These are phyloP conservation scores for Beauveria brongniartii DNA, from an alignment of 2,329 filamentous ascomycete species.

Conservation along the genomic window DNA sequence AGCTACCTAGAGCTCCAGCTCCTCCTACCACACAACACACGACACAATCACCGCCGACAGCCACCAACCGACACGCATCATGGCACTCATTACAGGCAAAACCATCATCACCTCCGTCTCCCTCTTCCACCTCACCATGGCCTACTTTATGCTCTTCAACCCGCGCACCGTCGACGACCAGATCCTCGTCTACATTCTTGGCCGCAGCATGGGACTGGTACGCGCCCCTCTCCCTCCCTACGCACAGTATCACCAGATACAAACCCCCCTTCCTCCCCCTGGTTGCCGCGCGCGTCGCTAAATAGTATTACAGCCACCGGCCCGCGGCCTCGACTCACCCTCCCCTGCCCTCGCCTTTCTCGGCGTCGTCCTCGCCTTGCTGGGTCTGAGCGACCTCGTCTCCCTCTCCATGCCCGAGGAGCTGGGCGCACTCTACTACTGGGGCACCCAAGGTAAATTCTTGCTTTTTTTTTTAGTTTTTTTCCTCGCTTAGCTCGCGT, in stretches of 20 bases:
- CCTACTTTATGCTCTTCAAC: slow-evolving; percentile 72
- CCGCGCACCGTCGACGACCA: slow-evolving; percentile 69
- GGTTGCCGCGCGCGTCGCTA: neutral
- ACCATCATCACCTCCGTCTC: slow-evolving; percentile 75
- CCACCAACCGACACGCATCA: slow-evolving; percentile 26
- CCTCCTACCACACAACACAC: neutral
- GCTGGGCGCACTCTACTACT: slow-evolving; percentile 53
- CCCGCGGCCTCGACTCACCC: slow-evolving; percentile 58
- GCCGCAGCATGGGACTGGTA: slow-evolving; percentile 78
- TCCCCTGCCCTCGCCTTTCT: slow-evolving; percentile 68
- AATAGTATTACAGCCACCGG: slow-evolving; percentile 44
- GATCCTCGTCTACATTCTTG: slow-evolving; percentile 70
- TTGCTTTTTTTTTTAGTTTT: neutral
- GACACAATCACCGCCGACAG: neutral
- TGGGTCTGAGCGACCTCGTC: slow-evolving; percentile 56
- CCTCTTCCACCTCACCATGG: slow-evolving; percentile 76
- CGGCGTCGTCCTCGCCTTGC: slow-evolving; percentile 54
- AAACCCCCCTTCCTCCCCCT: neutral
- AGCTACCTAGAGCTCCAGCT: too few species aligned
- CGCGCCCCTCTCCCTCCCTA: slow-evolving; percentile 14
- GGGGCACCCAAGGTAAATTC: slow-evolving; percentile 55
- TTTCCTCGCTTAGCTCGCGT: neutral
- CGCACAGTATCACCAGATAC: neutral
- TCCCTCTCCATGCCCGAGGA: slow-evolving; percentile 63
- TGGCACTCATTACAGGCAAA: slow-evolving; percentile 74